Evolutionary conservation across 139 green algal genomes (phyloP).

Genomic region (Chlorella sp.): DNA sequence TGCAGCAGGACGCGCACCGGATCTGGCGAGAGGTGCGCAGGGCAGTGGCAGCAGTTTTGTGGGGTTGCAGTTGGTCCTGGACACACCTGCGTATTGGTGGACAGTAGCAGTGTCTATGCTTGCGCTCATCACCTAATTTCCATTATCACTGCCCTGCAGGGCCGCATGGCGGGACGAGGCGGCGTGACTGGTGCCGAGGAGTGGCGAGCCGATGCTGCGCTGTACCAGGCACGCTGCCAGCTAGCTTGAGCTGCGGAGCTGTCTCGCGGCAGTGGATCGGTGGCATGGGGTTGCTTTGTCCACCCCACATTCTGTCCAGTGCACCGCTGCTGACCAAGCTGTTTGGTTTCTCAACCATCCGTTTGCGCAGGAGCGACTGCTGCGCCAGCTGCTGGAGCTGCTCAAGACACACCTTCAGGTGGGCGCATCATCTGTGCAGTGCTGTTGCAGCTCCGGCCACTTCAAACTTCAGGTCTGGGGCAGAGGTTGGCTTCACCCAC

Average conservation of each 20-base stretch:
- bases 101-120: too few species aligned
- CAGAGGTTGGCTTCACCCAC: too few species aligned
- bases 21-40: conserved; percentile 3
- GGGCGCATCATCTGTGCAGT: background rate
- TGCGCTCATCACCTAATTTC: too few species aligned
- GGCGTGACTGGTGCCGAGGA: background rate
- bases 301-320: too few species aligned
- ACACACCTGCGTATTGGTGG: too few species aligned
- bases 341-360: too few species aligned
- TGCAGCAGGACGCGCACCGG: background rate
- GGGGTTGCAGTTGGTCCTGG: too few species aligned
- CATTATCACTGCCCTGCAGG: too few species aligned
- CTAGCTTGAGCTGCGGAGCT: background rate
- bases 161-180: background rate
- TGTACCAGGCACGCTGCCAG: background rate
- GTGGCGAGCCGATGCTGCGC: background rate
- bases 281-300: too few species aligned
- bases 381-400: conserved; percentile 21
- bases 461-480: too few species aligned
- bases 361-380: conserved; percentile 1
- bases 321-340: too few species aligned
- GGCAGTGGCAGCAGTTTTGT: background rate
- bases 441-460: too few species aligned
- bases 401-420: conserved; percentile 32
- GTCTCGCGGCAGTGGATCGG: background rate